Percentiles rank a stretch among this genome's conserved stretches.
Conservation (phyloP, 805 yeast genomes). For the Komagataella pastoris region DNA sequence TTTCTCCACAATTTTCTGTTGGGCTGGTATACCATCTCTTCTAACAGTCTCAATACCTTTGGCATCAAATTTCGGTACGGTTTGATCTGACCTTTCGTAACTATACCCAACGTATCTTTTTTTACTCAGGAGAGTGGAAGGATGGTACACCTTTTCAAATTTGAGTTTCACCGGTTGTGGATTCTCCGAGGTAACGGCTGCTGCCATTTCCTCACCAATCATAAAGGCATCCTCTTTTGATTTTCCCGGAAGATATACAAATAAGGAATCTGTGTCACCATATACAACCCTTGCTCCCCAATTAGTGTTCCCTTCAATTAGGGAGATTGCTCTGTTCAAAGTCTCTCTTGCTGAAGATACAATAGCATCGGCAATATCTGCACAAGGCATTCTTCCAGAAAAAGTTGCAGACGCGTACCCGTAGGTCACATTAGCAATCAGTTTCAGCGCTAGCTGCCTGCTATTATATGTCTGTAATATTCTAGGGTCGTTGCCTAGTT, state of each 20-base stretch:
- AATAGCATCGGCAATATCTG: conserved; percentile 90
- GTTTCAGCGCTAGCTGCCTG: conserved; percentile 75
- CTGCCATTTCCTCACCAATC: conserved; percentile 62
- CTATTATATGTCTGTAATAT: conserved; percentile 49
- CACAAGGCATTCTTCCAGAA: conserved; percentile 95
- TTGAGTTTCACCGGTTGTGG: conserved; percentile 78
- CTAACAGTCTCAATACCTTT: conserved; percentile 94
- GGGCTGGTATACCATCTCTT: conserved; percentile 91
- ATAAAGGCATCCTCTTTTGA: conserved; percentile 64
- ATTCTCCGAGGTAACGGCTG: conserved; percentile 42
- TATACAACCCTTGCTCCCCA: conserved; percentile 93
- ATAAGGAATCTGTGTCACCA: conserved; percentile 93
- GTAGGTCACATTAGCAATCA: conserved; percentile 91
- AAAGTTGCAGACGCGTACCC: conserved; percentile 93
- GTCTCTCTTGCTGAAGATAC: conserved; percentile 88
- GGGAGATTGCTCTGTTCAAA: conserved; percentile 50
- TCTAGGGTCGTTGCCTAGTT: conserved; percentile 29
- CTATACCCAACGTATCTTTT: conserved; percentile 86
- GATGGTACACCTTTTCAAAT: conserved; percentile 88
- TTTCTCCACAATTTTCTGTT: conserved; percentile 68
- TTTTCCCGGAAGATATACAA: conserved; percentile 82
- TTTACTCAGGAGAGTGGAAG: conserved; percentile 70
- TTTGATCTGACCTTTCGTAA: conserved; percentile 46
- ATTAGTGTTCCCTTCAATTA: conserved; percentile 41
- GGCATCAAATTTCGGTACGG: conserved; percentile 69